Evolutionary conservation across 768 basidiomycete species (phyloP), one percentile per base, ranked within the genome.

Genomic region (Gymnopilus junonius): DNA sequence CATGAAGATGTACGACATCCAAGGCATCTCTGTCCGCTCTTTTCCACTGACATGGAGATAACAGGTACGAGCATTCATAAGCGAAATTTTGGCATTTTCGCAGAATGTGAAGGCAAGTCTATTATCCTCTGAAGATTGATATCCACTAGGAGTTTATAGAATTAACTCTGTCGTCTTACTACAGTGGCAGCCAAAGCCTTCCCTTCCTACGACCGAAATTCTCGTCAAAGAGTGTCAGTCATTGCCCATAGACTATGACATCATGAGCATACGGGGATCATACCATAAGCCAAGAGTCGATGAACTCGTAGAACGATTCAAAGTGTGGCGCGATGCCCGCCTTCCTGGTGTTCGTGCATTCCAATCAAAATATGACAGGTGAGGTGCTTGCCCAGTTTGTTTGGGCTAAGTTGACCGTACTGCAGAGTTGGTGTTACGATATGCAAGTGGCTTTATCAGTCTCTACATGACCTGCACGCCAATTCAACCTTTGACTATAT

Each of bases 291-390:
- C 74, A 15, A 82, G 90, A 46, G 81, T 94, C 5, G 67, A 79
- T 10, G 83, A 87, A 55, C 82, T 94, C 4, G 87, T 90, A 1
- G 75, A 82, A 21, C 81, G 80, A 23, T 89, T 96, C 71, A 84
- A 85, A 43, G 72, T 80, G 20, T 93, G 92, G 93, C 83, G 91
- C 32, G 80, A 81, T 39, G 84, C 90, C 63, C 85, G 94, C 32
- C 73, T 87, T 4, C 86, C 92, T 20, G 93, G 93, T 3, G 85
- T 87, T 25, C 85, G 89, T 34, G 93, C 93, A 4, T 90, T 93
- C 69, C 89, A 93, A 69, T 95, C 93, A 0, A 88, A 84, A n/a
- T 94, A 95, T 67, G 94, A 96, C 70, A 85, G 89, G 85, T 88
- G 71, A 39, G 80, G 23, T 11, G 27, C 29, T 23, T 55, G 14